Evolutionary conservation across 140 eudicot genomes (phyloP).

Genomic region (Anethum foeniculum): DNA sequence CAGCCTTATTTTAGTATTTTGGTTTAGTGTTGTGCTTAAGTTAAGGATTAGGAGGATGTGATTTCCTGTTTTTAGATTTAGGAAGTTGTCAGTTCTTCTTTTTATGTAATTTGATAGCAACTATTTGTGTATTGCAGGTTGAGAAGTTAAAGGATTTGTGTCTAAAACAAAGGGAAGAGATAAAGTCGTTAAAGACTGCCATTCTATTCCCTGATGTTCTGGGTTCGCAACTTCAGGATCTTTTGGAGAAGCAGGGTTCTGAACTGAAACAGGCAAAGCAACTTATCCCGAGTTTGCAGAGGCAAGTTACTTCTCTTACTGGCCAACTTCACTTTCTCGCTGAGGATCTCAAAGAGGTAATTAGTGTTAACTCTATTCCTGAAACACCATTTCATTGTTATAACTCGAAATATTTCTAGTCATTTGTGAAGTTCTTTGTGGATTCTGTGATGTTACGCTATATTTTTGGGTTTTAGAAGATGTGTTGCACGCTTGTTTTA

Average conservation of each 20-base stretch:
- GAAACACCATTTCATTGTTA: background rate
- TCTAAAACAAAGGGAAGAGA: slow-evolving; percentile 91
- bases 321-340: slow-evolving; percentile 77
- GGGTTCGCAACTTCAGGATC: slow-evolving; percentile 48
- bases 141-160: slow-evolving; percentile 90
- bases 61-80: background rate
- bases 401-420: background rate
- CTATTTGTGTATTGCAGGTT: slow-evolving; percentile 32
- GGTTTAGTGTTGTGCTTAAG: background rate
- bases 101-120: background rate
- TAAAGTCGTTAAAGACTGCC: slow-evolving; percentile 71
- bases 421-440: background rate
- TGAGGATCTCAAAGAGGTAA: slow-evolving; percentile 86
- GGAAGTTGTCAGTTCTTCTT: background rate
- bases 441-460: background rate
- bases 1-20: background rate
- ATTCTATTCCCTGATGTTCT: slow-evolving; percentile 68
- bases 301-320: slow-evolving; percentile 79
- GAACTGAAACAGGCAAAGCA: slow-evolving; percentile 77
- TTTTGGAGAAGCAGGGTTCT: slow-evolving; percentile 61
- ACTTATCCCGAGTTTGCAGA: slow-evolving; percentile 72
- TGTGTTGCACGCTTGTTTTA: background rate
- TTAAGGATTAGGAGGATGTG: background rate
- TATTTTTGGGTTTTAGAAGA: background rate
- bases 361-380: background rate